These are phyloP conservation scores for Tricholoma hemisulphureum DNA, from an alignment of 768 basidiomycete species.

Conservation along the genomic window DNA sequence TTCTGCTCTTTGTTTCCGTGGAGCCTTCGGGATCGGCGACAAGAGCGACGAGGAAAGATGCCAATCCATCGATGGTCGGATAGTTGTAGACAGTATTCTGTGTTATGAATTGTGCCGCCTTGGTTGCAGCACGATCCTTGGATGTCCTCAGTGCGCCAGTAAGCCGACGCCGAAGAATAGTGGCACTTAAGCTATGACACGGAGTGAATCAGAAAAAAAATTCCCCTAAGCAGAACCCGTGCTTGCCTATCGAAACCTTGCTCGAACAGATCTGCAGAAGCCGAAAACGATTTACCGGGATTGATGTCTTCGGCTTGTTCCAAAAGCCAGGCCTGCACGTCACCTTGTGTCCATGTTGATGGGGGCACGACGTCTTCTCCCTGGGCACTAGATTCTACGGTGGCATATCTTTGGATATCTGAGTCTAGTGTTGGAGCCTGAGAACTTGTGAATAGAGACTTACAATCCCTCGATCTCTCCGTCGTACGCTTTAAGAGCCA, in stretches of 20 bases:
- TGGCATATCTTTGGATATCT: no score
- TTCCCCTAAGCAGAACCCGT: no score
- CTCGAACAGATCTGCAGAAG: conserved; percentile 27
- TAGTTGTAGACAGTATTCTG: conserved; percentile 31
- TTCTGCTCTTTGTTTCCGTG: conserved; percentile 1
- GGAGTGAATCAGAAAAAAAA: not conserved
- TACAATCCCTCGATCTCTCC: conserved; percentile 41
- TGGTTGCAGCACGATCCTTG: conserved; percentile 8
- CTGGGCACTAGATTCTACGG: conserved; percentile 1
- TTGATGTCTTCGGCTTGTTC: conserved; percentile 15
- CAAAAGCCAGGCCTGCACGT: conserved; percentile 21
- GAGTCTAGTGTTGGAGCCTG: no score
- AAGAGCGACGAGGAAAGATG: conserved; percentile 17
- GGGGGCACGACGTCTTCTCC: conserved; percentile 17
- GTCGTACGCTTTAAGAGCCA: conserved; percentile 36
- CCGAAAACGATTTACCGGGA: conserved; percentile 7
- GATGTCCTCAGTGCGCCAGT: conserved; percentile 28
- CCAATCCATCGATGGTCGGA: conserved; percentile 25
- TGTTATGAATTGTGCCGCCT: conserved; percentile 25
- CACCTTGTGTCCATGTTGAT: conserved; percentile 10
- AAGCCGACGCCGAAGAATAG: conserved; percentile 36
- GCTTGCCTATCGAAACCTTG: conserved; percentile 35
- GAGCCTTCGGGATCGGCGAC: conserved; percentile 3
- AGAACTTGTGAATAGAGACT: conserved; percentile 8
- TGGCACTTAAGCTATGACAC: conserved; percentile 19